A percentile compares a stretch with the other conserved stretches of the same genome.
Conservation (phyloP, 495 filamentous ascomycete genomes). For the Paragyromitra xinjiangensis region DNA sequence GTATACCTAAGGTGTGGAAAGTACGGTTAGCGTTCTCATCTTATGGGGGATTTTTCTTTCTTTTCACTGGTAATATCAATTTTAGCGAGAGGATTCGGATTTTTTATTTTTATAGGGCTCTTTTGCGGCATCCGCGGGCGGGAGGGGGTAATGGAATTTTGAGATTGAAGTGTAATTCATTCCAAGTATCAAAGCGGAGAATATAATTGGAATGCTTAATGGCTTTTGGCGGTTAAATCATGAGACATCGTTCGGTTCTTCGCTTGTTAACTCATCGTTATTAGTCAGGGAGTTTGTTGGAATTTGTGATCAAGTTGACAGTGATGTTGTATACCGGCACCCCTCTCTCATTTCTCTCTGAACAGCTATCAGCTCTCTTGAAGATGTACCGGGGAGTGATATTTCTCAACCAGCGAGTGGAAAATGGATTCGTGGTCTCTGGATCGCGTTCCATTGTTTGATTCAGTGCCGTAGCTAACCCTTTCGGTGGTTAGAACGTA, state of each 20-base stretch:
- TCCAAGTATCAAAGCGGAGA: neutral
- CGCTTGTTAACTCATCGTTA: neutral
- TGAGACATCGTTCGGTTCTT: neutral
- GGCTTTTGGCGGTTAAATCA: neutral
- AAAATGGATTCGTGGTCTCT: neutral
- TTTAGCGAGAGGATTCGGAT: neutral
- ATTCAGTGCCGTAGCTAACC: neutral
- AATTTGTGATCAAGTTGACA: neutral
- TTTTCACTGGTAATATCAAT: conserved; percentile 20
- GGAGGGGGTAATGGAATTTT: conserved; percentile 2
- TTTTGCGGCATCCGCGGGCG: neutral
- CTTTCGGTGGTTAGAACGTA: neutral
- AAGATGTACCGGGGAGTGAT: neutral
- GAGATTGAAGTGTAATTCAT: neutral
- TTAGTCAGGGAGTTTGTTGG: neutral
- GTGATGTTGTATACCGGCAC: neutral
- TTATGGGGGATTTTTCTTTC: conserved; percentile 16
- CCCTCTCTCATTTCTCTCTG: neutral
- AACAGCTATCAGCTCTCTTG: neutral
- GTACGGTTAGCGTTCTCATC: neutral
- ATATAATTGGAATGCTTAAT: neutral
- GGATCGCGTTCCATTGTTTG: neutral
- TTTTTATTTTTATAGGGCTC: neutral
- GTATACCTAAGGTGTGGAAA: conserved; percentile 17
- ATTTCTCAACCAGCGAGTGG: neutral